Evolutionary conservation across 352 stramenopile genomes (phyloP), one percentile per base, ranked within the genome.

Genomic region (Pythium monospermum): DNA sequence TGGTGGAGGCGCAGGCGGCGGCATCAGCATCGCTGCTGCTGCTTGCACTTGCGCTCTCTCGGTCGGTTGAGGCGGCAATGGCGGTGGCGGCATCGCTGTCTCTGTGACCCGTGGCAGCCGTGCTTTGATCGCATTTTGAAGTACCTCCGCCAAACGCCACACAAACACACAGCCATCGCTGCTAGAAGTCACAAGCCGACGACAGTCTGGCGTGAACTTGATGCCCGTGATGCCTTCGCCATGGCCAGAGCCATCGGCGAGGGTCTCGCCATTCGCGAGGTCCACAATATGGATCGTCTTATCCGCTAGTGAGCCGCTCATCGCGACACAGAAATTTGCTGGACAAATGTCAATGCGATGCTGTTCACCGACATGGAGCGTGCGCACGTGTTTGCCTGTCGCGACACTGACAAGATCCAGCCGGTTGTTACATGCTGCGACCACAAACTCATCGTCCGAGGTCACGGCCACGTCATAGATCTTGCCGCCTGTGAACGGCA

Each of bases 111-210:
- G 61, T 21, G 68, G 76, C 11, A 92, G 39, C 5, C 59, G 62
- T 4, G 73, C 40, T 27, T 91, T 90, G 30, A 91, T 89, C 4
- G 72, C 64, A 13, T 45, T 57, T 46, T 92, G 79, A 39, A 95
- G 73, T 26, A 88, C 75, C 10, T 91, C 76, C 3, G 76, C 71
- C 11, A 96, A 67, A 41, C 87, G 43, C 87, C 87, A 96, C 21
- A 96, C 83, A 42, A 96, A 92, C 35, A 96, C 74, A 31, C 79
- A 95, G 3, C 89, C 82, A 55, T 96, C 85, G 49, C 66, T 84
- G 46, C 83, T 92, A 7, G 68, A 61, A 3, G 84, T 90, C n/a
- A 97, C 53, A 22, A 97, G 68, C 6, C 85, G 65, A 12, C 82
- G 72, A 30, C 90, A 94, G 51, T 97, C 88, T 10, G 76, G 71